Conservation (phyloP, 176 grass and related monocot genomes). For the Puya raimondii region DNA sequence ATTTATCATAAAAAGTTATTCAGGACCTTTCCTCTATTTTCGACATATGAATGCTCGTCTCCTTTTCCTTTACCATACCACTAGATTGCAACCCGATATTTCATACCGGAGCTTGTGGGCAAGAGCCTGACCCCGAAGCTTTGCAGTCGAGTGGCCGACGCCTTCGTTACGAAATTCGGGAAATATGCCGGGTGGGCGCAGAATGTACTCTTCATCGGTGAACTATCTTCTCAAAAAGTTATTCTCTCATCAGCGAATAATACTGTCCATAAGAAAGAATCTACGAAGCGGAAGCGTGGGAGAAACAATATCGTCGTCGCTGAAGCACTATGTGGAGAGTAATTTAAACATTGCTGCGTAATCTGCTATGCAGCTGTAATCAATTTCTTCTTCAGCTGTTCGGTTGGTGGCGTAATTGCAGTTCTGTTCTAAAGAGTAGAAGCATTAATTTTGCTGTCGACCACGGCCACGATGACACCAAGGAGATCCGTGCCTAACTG, state of each 20-base stretch:
- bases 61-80: slow-evolving; percentile 5
- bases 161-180: slow-evolving; percentile 80
- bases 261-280: slow-evolving; percentile 14
- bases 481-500: no score
- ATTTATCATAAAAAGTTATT: not conserved
- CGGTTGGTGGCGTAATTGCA: no score
- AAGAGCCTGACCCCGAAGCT: slow-evolving; percentile 62
- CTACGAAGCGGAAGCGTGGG: slow-evolving; percentile 42
- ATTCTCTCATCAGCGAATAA: not conserved
- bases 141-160: slow-evolving; percentile 47
- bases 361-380: no score
- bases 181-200: slow-evolving; percentile 90
- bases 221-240: slow-evolving; percentile 51
- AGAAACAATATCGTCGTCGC: not conserved
- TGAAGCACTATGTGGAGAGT: not conserved
- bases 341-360: not conserved
- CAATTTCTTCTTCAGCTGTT: no score
- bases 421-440: no score
- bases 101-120: slow-evolving; percentile 65
- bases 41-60: slow-evolving; percentile 2
- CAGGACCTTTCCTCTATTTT: not conserved
- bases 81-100: slow-evolving; percentile 78
- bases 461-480: no score
- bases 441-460: no score
- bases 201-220: slow-evolving; percentile 88